A percentile compares a stretch with the other conserved stretches of the same genome.
These are phyloP conservation scores for Entomortierella parvispora DNA, from an alignment of 192 early-diverging fungal species.

Conservation along the genomic window DNA sequence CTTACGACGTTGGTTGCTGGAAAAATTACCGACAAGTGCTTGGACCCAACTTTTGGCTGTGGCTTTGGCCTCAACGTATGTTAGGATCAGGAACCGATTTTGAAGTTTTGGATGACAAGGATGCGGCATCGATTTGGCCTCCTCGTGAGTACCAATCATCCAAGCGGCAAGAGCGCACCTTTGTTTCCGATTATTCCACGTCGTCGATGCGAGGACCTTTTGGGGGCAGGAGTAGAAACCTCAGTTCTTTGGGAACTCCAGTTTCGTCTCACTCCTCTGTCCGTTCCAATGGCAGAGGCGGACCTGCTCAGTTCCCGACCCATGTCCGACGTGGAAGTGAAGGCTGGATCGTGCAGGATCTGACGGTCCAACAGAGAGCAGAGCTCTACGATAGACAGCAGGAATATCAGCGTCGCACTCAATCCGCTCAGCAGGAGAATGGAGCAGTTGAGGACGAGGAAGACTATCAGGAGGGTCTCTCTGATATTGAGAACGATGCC, in stretches of 20 bases:
- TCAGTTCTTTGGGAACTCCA: conserved; percentile 20
- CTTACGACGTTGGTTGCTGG: conserved; percentile 84
- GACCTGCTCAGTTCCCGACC: conserved; percentile 21
- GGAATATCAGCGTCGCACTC: conserved; percentile 49
- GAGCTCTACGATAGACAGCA: conserved; percentile 55
- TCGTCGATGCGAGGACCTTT: conserved; percentile 16
- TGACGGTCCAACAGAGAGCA: conserved; percentile 50
- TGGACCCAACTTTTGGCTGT: conserved; percentile 73
- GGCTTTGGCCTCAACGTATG: conserved; percentile 78
- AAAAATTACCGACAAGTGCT: conserved; percentile 81
- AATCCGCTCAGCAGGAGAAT: conserved; percentile 10
- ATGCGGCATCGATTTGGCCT: conserved; percentile 69
- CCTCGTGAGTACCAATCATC: conserved; percentile 71
- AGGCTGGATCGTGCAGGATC: conserved; percentile 50
- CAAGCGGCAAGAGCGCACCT: conserved; percentile 26
- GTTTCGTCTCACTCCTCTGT: background rate
- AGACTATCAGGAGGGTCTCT: conserved; percentile 40
- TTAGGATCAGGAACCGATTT: conserved; percentile 76
- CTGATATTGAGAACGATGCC: conserved; percentile 32
- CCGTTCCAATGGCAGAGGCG: background rate
- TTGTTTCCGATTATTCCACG: conserved; percentile 39
- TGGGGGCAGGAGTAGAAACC: conserved; percentile 1
- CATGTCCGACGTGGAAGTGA: conserved; percentile 53
- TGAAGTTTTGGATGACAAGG: conserved; percentile 60
- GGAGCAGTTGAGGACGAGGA: conserved; percentile 12